Percentiles rank a stretch among this genome's conserved stretches.
These are phyloP conservation scores for Fusarium buharicum DNA, from an alignment of 2,329 filamentous ascomycete genomes.

Conservation along the genomic window DNA sequence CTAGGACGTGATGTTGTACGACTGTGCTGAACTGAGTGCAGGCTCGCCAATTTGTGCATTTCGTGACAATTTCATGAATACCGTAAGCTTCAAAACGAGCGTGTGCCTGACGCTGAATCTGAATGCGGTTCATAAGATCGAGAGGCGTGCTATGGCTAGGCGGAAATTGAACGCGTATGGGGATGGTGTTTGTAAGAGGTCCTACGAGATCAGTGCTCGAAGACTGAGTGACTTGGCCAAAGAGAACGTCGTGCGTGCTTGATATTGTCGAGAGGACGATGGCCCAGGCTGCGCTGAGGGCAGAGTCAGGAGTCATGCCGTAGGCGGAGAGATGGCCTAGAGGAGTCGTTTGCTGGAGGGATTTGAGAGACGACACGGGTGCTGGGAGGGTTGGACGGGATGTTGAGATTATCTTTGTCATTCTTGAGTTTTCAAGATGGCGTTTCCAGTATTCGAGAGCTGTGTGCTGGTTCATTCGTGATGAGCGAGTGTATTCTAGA, in stretches of 20 bases:
- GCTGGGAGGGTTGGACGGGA: conserved; percentile 54
- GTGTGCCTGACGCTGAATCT: conserved; percentile 59
- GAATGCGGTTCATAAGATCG: conserved; percentile 60
- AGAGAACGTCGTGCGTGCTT: conserved; percentile 62
- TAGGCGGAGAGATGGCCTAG: conserved; percentile 56
- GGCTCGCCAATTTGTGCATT: conserved; percentile 64
- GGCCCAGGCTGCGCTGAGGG: conserved; percentile 69
- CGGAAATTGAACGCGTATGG: conserved; percentile 61
- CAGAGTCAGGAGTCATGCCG: conserved; percentile 61
- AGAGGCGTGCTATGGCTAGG: conserved; percentile 57
- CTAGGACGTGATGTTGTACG: conserved; percentile 59
- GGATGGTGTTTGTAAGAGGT: conserved; percentile 59
- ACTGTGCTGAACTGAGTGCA: conserved; percentile 66
- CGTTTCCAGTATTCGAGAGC: conserved; percentile 59
- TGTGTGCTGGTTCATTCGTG: conserved; percentile 52
- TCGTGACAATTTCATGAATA: conserved; percentile 61
- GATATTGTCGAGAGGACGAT: conserved; percentile 64
- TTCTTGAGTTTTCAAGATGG: conserved; percentile 57
- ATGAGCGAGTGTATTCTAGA: conserved; percentile 59
- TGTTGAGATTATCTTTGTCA: conserved; percentile 59
- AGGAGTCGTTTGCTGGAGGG: conserved; percentile 54
- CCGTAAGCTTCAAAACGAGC: conserved; percentile 63
- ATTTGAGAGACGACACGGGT: conserved; percentile 49
- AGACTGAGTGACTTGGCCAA: conserved; percentile 64
- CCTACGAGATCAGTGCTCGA: conserved; percentile 60